Conservation (phyloP, 2,329 filamentous ascomycete genomes). For the Penicillium occitanis region DNA sequence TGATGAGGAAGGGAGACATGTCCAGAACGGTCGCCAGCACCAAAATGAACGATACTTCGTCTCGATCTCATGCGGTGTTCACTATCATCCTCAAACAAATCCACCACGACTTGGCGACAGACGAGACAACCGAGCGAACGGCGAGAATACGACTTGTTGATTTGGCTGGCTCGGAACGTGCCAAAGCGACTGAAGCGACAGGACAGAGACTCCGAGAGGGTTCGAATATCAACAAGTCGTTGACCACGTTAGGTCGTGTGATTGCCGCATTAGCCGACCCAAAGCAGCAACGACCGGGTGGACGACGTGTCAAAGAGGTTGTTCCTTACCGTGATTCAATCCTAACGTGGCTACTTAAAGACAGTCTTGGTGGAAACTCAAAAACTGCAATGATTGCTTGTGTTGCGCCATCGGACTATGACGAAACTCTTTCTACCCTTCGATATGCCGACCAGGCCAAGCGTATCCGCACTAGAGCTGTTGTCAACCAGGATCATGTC, state of each 20-base stretch:
- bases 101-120: constrained; percentile 93
- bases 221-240: constrained; percentile 98
- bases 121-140: constrained; percentile 93
- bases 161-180: constrained; percentile 89
- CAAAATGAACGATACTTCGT: constrained; percentile 99
- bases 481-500: constrained; percentile 93
- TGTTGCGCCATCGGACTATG: constrained; percentile 92
- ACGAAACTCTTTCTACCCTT: constrained; percentile 92
- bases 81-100: constrained; percentile 98
- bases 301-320: constrained; percentile 66
- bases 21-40: constrained; percentile 89
- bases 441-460: constrained; percentile 98
- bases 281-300: constrained; percentile 58
- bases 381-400: constrained; percentile 99
- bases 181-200: constrained; percentile 92
- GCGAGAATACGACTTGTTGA: constrained; percentile 94
- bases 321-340: constrained; percentile 93
- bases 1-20: constrained; percentile 85
- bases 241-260: constrained; percentile 91
- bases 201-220: constrained; percentile 88
- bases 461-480: constrained; percentile 88
- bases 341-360: constrained; percentile 83
- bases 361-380: constrained; percentile 91
- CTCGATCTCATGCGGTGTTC: constrained; percentile 94
- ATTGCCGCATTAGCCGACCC: constrained; percentile 84